These are phyloP conservation scores for Syzygium malaccense DNA, from an alignment of 441 rosid genomes.

Conservation along the genomic window DNA sequence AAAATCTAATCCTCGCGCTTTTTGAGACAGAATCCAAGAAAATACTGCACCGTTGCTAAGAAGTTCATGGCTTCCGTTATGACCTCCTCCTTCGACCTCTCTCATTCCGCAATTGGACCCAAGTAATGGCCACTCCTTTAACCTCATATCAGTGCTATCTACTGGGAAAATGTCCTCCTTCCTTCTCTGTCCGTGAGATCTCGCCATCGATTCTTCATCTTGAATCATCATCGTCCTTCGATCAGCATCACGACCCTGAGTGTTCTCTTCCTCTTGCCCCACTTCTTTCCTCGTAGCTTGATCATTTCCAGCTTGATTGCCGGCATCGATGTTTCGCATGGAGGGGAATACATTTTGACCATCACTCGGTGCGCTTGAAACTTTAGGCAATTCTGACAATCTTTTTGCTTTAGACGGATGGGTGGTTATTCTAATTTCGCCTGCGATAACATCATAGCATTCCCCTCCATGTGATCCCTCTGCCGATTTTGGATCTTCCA, in stretches of 20 bases:
- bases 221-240: not conserved
- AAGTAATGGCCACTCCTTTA: not conserved
- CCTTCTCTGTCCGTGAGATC: not conserved
- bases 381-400: too few species aligned
- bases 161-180: not conserved
- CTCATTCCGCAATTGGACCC: not conserved
- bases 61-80: not conserved
- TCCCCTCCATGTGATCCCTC: not conserved
- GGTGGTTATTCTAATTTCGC: too few species aligned
- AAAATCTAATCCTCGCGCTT: not conserved
- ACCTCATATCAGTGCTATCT: not conserved
- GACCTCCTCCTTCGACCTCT: not conserved
- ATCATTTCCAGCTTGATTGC: too few species aligned
- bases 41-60: not conserved
- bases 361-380: too few species aligned
- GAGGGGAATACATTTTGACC: too few species aligned
- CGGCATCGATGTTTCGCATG: too few species aligned
- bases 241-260: not conserved
- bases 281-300: not conserved
- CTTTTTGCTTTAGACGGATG: too few species aligned
- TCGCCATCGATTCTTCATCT: not conserved
- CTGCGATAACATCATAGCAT: not conserved
- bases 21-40: not conserved
- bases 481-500: not conserved
- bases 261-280: not conserved